phyloP scores from a whole-genome alignment of 1,139 yeast species.

The Geotrichum histeridarum region DNA sequence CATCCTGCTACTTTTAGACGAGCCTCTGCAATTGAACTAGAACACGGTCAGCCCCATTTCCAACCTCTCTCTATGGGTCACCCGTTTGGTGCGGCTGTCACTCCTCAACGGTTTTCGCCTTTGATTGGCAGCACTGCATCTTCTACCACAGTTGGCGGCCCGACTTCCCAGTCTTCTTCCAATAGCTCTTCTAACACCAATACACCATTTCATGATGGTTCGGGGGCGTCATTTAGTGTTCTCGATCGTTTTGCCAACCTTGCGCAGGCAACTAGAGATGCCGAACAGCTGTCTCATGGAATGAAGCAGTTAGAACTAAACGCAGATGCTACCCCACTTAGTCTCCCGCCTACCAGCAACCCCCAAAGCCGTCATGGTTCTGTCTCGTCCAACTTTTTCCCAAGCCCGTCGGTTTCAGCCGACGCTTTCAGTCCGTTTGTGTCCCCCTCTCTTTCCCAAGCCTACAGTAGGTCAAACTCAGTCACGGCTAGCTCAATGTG shows the following conservation, averaged over 20 bases:
- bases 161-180: background rate
- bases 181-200: background rate
- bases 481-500: slow-evolving; percentile 6
- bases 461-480: slow-evolving; percentile 11
- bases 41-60: background rate
- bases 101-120: slow-evolving; percentile 12
- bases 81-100: background rate
- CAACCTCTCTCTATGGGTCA: background rate
- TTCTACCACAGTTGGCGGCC: background rate
- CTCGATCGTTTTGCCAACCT: slow-evolving; percentile 57
- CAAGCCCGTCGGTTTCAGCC: slow-evolving; percentile 6
- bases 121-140: background rate
- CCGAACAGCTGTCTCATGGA: slow-evolving; percentile 44
- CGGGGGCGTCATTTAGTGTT: slow-evolving; percentile 5
- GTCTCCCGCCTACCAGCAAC: slow-evolving; percentile 9
- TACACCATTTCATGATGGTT: background rate
- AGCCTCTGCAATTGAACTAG: slow-evolving; percentile 3
- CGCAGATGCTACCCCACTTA: slow-evolving; percentile 9
- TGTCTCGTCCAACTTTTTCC: slow-evolving; percentile 4
- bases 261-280: slow-evolving; percentile 74
- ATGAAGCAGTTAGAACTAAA: slow-evolving; percentile 11
- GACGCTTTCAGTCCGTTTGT: slow-evolving; percentile 15
- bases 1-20: slow-evolving; percentile 4
- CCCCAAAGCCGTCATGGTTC: slow-evolving; percentile 13
- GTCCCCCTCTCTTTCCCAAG: slow-evolving; percentile 6